Percentiles rank a stretch among this genome's conserved stretches.
phyloP scores from a whole-genome alignment of 305 asterid species.

The Rubia peregrina region DNA sequence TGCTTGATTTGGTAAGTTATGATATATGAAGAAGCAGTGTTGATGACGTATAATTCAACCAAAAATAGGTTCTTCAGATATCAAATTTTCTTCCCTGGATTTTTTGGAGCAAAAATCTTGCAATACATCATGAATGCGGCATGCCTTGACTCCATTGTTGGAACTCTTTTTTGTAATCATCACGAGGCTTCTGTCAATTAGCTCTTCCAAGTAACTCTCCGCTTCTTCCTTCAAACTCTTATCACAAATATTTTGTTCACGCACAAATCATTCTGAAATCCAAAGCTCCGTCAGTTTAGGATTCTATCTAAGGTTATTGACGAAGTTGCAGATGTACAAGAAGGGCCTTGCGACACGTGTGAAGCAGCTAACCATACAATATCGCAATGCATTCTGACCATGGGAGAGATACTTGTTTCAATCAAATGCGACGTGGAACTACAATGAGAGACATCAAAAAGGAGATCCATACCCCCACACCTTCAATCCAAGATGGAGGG shows the following conservation, averaged over 20 bases:
- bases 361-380: too few relatives aligned
- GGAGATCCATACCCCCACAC: too few relatives aligned
- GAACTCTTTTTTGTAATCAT: not conserved
- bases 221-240: not conserved
- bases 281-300: not conserved
- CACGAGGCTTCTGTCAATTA: slow-evolving; percentile 3
- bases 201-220: not conserved
- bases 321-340: too few relatives aligned
- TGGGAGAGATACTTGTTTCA: too few relatives aligned
- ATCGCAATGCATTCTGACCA: too few relatives aligned
- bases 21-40: too few relatives aligned
- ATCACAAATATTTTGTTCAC: not conserved
- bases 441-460: too few relatives aligned
- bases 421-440: too few relatives aligned
- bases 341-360: too few relatives aligned
- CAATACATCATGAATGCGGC: not conserved
- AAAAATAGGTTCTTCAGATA: not conserved
- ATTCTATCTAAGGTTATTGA: too few relatives aligned
- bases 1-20: too few relatives aligned
- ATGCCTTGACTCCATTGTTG: not conserved
- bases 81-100: not conserved
- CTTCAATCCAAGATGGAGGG: too few relatives aligned
- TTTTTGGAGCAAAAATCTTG: not conserved
- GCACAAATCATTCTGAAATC: slow-evolving; percentile 7
- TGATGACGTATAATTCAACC: not conserved